Evolutionary conservation across 2,329 filamentous ascomycete genomes (phyloP), one percentile per base, ranked within the genome.

Genomic region (Aspergillus melleus): DNA sequence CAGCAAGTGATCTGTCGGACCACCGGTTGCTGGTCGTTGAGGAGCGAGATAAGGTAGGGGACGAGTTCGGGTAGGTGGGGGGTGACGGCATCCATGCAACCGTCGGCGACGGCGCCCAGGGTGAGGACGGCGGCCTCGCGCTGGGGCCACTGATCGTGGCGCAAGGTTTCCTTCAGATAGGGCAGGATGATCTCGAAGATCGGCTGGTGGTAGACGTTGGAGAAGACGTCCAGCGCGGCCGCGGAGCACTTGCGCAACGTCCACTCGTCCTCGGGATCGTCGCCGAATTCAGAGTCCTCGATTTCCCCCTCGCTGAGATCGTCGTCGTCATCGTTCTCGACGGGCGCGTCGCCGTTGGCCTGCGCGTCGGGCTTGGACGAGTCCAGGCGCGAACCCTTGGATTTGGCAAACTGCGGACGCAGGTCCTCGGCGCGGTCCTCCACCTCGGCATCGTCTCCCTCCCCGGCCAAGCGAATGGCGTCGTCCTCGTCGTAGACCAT

Each of bases 401-500:
- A 80, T 71, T 92, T 93, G 51, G 94, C 94, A 75, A 98, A 98
- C 55, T 89, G 86, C 5, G 95, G 95, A 74, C 92, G 96, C 71
- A 99, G 91, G 69, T 99, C 95, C 76, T 99, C 87, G 49, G 87
- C 87, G 19, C 90, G 87, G 74, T 99, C 95, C 51, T 99, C 94
- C 62, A 92, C 85, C 16, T 98, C 92, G 49, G 95, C 95, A 73
- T 98, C 93, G 66, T 94, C 90, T 20, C 89, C 91, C 63, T 92
- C 92, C 10, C 88, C 90, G 62, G 93, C 92, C 8, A 98, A 81
- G 54, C 92, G 83, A 36, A 91, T 84, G 67, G 96, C 95, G 66
- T 98, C 95, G 67, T 99, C 95, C 64, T 95, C 91, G 69, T 90
- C 91, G 75, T 98, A 99, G 1, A 98, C 88, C 94, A 99, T 99